Conservation (phyloP, 305 asterid genomes). For the Lippia alba region DNA sequence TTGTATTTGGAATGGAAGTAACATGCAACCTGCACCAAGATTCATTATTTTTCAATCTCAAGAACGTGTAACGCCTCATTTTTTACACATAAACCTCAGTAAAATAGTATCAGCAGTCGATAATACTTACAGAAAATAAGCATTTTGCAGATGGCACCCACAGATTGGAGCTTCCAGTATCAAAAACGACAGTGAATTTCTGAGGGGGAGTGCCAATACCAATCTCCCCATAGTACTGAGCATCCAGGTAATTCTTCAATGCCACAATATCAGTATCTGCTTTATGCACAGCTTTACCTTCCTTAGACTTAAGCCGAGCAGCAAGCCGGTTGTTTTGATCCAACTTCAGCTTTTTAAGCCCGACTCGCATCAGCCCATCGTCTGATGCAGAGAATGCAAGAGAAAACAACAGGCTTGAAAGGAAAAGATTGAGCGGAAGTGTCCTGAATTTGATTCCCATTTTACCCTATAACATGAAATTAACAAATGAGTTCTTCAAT, state of each 20-base stretch:
- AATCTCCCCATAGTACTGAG: constrained; percentile 95
- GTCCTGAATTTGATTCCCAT: constrained; percentile 59
- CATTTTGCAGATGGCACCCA: constrained; percentile 97
- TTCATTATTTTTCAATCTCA: constrained; percentile 17
- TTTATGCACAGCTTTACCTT: constrained; percentile 42
- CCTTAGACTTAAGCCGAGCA: constrained; percentile 57
- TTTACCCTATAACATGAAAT: constrained; percentile 40
- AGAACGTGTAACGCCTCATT: no score
- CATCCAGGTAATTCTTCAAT: constrained; percentile 90
- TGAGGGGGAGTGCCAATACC: constrained; percentile 89
- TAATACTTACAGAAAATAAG: constrained; percentile 70
- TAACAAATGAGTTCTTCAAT: constrained; percentile 6
- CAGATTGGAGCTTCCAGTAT: constrained; percentile 93
- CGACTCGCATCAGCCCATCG: constrained; percentile 72
- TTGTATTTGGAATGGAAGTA: constrained; percentile 71
- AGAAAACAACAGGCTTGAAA: constrained; percentile 59
- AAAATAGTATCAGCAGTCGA: background rate
- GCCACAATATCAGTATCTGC: constrained; percentile 67
- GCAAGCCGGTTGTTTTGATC: constrained; percentile 63
- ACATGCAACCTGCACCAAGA: constrained; percentile 70
- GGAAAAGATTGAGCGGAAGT: constrained; percentile 41
- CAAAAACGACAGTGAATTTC: constrained; percentile 85
- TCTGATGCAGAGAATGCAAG: constrained; percentile 51
- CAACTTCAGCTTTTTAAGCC: constrained; percentile 69
- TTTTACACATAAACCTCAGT: background rate